phyloP scores from a whole-genome alignment of 164 flowering plant species.

The Tetrastigma voinierianum region DNA sequence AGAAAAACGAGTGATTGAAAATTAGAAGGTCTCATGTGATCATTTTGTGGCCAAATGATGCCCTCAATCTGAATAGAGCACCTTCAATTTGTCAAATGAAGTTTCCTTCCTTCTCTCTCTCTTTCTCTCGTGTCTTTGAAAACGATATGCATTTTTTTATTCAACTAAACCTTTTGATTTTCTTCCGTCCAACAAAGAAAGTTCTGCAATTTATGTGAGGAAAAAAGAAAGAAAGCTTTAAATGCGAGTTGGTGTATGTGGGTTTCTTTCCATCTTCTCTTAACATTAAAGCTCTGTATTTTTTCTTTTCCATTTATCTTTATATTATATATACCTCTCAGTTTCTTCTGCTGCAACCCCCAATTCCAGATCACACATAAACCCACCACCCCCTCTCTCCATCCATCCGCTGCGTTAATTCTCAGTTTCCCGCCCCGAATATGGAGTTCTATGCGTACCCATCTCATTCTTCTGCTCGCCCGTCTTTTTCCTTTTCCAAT shows the following conservation, averaged over 20 bases:
- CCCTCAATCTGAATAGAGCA: not conserved
- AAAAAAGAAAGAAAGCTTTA: constrained; percentile 20
- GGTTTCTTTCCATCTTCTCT: constrained; percentile 23
- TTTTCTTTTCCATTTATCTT: too few species aligned
- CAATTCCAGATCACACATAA: not conserved
- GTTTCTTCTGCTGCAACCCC: not conserved
- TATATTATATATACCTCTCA: not conserved
- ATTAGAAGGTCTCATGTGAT: not conserved
- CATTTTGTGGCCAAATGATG: not conserved
- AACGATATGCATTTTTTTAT: not conserved
- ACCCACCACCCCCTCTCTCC: not conserved
- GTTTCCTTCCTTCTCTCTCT: not conserved
- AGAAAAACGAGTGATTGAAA: constrained; percentile 1
- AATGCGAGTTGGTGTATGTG: constrained; percentile 42
- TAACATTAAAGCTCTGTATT: too few species aligned
- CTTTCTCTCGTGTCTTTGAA: not conserved
- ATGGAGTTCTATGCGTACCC: constrained; percentile 68
- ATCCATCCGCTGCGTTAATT: not conserved
- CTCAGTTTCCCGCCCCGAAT: not conserved
- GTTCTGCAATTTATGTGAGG: not conserved
- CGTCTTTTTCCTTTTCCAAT: constrained; percentile 26
- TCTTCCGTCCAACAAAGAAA: too few species aligned
- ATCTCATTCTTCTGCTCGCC: constrained; percentile 29
- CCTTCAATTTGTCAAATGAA: not conserved
- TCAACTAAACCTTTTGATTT: too few species aligned